phyloP scores from a whole-genome alignment of 352 stramenopile species.

The Paralagenidium karlingii region DNA sequence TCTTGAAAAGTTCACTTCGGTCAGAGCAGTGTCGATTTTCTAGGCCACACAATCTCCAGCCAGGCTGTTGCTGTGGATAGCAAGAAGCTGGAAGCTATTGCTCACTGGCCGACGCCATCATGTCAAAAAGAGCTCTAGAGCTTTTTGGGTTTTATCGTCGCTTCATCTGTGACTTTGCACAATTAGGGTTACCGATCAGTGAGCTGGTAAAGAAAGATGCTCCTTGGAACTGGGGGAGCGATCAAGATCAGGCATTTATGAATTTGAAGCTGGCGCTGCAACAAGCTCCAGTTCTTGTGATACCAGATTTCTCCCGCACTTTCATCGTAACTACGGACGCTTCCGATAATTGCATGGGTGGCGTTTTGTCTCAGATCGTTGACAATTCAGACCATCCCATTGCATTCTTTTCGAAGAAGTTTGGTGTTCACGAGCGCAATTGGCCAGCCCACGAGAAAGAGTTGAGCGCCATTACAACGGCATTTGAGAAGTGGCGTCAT shows the following conservation, averaged over 20 bases:
- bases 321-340: constrained; percentile 22
- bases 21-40: constrained; percentile 7
- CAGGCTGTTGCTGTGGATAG: constrained; percentile 10
- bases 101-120: constrained; percentile 1
- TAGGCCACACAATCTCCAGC: constrained; percentile 11
- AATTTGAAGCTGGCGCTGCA: constrained; percentile 10
- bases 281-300: constrained; percentile 10
- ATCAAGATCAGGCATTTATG: constrained; percentile 6
- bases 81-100: constrained; percentile 12
- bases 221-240: constrained; percentile 5
- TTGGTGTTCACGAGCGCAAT: constrained; percentile 3
- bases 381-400: constrained; percentile 8
- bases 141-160: constrained; percentile 14
- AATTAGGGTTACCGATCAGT: constrained; percentile 9
- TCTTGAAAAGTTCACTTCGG: constrained; percentile 14
- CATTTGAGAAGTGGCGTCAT: constrained; percentile 9
- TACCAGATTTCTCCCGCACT: constrained; percentile 6
- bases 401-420: constrained; percentile 12
- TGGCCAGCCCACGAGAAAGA: constrained; percentile 9
- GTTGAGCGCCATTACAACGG: constrained; percentile 9
- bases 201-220: constrained; percentile 10
- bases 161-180: constrained; percentile 11
- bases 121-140: constrained; percentile 9
- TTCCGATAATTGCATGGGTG: constrained; percentile 7
- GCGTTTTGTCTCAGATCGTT: constrained; percentile 1